Percentiles rank a stretch among this genome's conserved stretches.
Conservation (phyloP, 768 basidiomycete species). For the Lactarius evosmus region DNA sequence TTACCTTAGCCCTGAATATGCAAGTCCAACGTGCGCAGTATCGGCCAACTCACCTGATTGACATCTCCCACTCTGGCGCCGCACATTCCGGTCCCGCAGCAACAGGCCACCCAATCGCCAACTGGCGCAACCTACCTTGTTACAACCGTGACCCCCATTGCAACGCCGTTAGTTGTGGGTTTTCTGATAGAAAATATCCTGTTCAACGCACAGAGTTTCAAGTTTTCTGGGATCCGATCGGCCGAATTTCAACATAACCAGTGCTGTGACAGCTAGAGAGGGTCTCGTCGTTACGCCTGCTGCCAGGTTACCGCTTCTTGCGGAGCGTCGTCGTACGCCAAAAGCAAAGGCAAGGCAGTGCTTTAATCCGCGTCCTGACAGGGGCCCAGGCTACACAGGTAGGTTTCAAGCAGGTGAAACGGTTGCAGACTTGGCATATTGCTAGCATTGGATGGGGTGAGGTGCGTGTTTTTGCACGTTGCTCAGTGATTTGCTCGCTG, state of each 20-base stretch:
- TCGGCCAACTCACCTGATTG: neutral
- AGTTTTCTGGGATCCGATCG: neutral
- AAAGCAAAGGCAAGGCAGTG: no score
- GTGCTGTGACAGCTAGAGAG: neutral
- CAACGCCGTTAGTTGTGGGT: neutral
- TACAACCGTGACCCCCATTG: neutral
- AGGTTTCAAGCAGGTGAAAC: neutral
- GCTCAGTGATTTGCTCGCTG: neutral
- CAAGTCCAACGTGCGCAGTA: neutral
- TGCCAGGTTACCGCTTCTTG: neutral
- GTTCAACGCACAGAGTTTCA: neutral
- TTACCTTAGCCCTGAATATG: neutral
- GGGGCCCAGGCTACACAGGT: neutral
- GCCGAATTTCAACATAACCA: neutral
- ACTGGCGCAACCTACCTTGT: neutral
- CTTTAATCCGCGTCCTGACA: neutral
- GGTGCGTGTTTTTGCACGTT: neutral
- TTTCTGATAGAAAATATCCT: neutral
- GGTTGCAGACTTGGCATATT: neutral
- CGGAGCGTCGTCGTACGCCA: neutral
- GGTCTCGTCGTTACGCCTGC: neutral
- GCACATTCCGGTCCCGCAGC: neutral
- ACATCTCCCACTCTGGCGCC: neutral
- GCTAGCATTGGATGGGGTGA: neutral
- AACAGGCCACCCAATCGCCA: neutral